phyloP scores from a whole-genome alignment of 306 rosid genomes.

The Gleditsia sinensis region DNA sequence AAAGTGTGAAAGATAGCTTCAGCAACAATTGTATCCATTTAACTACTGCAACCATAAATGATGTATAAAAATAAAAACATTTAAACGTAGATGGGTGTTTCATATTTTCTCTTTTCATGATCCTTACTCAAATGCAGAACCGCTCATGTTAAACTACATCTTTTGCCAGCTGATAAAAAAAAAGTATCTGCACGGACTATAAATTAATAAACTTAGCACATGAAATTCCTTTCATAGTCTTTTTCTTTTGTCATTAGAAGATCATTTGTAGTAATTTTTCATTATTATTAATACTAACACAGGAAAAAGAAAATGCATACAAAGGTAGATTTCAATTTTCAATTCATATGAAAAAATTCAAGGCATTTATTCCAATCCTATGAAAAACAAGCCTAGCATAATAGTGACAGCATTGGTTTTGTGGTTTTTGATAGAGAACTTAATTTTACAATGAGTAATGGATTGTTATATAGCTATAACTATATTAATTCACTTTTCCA shows the following conservation, averaged over 20 bases:
- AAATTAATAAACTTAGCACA: not conserved
- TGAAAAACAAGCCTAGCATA: not conserved
- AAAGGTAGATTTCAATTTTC: not conserved
- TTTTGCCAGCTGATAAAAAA: not conserved
- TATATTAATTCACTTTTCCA: not conserved
- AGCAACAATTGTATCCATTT: constrained; percentile 19
- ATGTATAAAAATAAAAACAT: not conserved
- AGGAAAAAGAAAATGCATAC: too few relatives aligned
- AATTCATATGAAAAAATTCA: not conserved
- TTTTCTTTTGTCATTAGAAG: too few relatives aligned
- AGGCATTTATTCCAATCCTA: not conserved
- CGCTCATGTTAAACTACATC: not conserved
- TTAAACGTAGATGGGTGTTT: not conserved
- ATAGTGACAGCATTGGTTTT: not conserved
- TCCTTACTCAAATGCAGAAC: not conserved
- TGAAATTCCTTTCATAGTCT: too few relatives aligned
- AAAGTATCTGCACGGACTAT: not conserved
- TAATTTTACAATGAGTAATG: not conserved
- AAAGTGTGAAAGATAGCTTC: constrained; percentile 14
- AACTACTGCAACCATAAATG: constrained; percentile 28
- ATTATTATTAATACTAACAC: not conserved
- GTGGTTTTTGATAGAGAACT: not conserved
- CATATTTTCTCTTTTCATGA: constrained; percentile 7
- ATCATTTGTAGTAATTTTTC: not conserved
- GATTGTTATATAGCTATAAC: not conserved